Base-by-base conservation (phyloP, 106 monocot genomes). In the Iris macrosiphon region DNA sequence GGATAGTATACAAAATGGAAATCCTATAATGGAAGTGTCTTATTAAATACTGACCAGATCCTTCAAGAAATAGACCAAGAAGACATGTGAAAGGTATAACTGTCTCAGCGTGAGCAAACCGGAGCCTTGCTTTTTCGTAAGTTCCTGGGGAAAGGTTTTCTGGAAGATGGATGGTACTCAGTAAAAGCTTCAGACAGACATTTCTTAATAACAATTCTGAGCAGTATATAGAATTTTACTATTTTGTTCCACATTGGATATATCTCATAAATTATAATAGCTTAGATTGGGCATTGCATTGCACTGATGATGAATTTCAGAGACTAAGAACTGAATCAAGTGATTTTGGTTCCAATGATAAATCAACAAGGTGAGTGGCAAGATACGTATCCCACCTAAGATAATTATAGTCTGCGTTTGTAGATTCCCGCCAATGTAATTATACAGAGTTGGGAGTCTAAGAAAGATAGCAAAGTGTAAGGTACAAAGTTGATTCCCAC, bases 71-170 rank as follows among this genome's bases (percentile, higher is more conserved):
- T 18, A 96, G 82, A 37, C 96, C 96, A 55, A 98, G 87, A 42
- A 98, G 86, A 72, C 96, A 98, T 45, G 51, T 80, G 59, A 98
- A 91, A 35, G 96, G 90, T 31, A 98, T 79, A 52, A 98, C 65
- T 38, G 96, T 98, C 67, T 84, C 96, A 40, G 96, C 96, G 80
- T 98, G 96, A 50, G 96, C 96, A 80, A 98, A 98, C 45, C 91
- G 90, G 62, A 98, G 90, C 52, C 82, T 82, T 45, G 96, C 87
- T 71, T 87, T 98, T 77, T 98, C 96, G 72, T 63, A 87, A 53
- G 74, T 91, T 66, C 74, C 76, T 63, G 69, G 60, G 13, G 40
- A 30, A 41, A 21, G 52, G 43, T 87, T 91, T 58, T 80, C 96
- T 98, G 70, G 14, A 62, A 52, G n/a, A 40, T 29, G 0, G 67